Evolutionary conservation across 1,284 basidiomycete genomes (phyloP).

Genomic region (Heterobasidion irregulare): DNA sequence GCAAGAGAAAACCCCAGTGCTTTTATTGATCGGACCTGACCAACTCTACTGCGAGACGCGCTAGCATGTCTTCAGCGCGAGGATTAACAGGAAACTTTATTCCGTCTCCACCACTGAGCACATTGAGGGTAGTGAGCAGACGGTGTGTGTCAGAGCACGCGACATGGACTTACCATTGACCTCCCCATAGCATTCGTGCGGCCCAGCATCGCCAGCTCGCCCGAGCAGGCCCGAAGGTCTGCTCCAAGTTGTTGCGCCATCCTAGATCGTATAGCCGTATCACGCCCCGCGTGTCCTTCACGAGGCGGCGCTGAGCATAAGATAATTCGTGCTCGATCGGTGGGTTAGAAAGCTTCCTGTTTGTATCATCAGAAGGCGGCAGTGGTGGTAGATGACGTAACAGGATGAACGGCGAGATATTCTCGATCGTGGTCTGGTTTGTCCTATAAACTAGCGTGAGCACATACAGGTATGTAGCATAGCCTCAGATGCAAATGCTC

Average conservation of each 20-base stretch:
- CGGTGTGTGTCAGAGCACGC: neutral
- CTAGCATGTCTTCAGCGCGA: slow-evolving; percentile 53
- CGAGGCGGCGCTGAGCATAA: slow-evolving; percentile 56
- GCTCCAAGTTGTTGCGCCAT: slow-evolving; percentile 61
- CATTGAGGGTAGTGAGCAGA: neutral
- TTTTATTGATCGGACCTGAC: slow-evolving; percentile 34
- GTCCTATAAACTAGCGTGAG: slow-evolving; percentile 37
- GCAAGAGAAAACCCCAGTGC: neutral
- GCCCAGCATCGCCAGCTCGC: slow-evolving; percentile 16
- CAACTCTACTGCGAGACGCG: slow-evolving; percentile 49
- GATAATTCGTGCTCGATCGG: slow-evolving; percentile 74
- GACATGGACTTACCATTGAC: slow-evolving; percentile 44
- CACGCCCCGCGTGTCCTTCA: slow-evolving; percentile 56
- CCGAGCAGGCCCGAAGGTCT: slow-evolving; percentile 48
- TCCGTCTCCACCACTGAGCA: slow-evolving; percentile 54
- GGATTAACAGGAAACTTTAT: slow-evolving; percentile 58
- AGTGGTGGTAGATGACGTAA: slow-evolving; percentile 60
- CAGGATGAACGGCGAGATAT: slow-evolving; percentile 69
- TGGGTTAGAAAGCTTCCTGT: slow-evolving; percentile 49
- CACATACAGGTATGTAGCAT: neutral
- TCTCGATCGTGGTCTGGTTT: slow-evolving; percentile 83
- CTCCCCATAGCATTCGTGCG: slow-evolving; percentile 47
- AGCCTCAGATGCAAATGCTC: slow-evolving; percentile 17
- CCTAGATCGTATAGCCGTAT: slow-evolving; percentile 75
- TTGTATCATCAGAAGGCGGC: slow-evolving; percentile 22